Evolutionary conservation across 768 basidiomycete species (phyloP), one percentile per base, ranked within the genome.

Genomic region (Kwoniella heveanensis): DNA sequence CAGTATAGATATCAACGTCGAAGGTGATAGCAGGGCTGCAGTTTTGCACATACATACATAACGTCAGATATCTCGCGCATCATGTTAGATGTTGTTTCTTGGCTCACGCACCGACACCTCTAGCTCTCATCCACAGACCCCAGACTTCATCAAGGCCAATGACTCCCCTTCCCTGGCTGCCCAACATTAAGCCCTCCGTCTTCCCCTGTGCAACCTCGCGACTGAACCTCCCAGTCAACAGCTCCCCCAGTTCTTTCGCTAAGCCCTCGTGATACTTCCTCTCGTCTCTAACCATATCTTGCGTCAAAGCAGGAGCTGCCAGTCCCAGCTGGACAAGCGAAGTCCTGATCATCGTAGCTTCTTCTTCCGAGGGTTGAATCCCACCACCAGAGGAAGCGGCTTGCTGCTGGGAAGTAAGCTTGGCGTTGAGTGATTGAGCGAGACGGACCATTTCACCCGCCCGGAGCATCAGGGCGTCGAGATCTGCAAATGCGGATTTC

Each of bases 61-160:
- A 7, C 39, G 32, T 32, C 32, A 70, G 51, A 49, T 24, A 64
- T 44, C 2, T 32, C 17, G 46, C 46, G 46, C 17, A 44, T 10
- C 10, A 17, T 3, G 39, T 17, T 44, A 10, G 39, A 44, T 10
- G 8, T 9, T 7, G 17, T 10, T 9, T 6, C 30, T 5, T 9
- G 29, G 21, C 32, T 32, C 54, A 76, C 88, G 77, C 78, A 91
- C 92, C 89, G 57, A 95, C 89, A 53, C 93, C 93, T 68, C 93
- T 82, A 6, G 91, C 92, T 62, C 93, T 87, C 75, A 94, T 95
- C 93, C 93, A 96, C 1, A 89, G 87, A 26, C 91, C 91, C 93
- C 93, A 97, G 0, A 90, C 90, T 80, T 95, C 93, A 74, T 97
- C 93, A 26, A 96, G 80, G 0, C 88, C 90, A 39, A 96, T 85